These are phyloP conservation scores for Globisporangium iwayamae DNA, from an alignment of 352 stramenopile species.

Conservation along the genomic window DNA sequence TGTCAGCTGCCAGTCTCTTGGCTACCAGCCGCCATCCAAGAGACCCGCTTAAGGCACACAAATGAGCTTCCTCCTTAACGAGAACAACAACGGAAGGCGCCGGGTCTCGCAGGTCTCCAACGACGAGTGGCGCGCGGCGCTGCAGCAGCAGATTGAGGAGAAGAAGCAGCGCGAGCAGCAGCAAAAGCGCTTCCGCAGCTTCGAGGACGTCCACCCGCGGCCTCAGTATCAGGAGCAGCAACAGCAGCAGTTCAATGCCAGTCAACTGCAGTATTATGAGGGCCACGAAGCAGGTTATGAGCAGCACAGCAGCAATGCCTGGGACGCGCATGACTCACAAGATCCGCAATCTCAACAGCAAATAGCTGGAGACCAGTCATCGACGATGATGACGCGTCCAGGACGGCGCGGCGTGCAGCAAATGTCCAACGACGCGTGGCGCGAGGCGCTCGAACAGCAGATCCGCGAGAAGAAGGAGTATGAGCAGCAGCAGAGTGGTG, in stretches of 20 bases:
- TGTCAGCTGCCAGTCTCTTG: no score
- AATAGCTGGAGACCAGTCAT: background rate
- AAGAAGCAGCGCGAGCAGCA: conserved; percentile 24
- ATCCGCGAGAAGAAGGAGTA: conserved; percentile 41
- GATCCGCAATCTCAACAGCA: background rate
- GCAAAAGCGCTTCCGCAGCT: conserved; percentile 6
- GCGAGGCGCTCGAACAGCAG: conserved; percentile 47
- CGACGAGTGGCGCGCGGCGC: conserved; percentile 32
- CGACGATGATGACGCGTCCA: background rate
- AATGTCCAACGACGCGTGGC: conserved; percentile 38
- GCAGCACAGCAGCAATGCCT: background rate
- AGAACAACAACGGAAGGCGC: conserved; percentile 14
- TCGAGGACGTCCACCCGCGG: background rate
- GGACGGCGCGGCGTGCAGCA: conserved; percentile 33
- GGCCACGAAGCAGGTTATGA: background rate
- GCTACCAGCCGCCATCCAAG: background rate
- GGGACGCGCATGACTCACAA: background rate
- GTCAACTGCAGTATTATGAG: background rate
- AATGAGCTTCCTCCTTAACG: conserved; percentile 19
- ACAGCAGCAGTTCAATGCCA: background rate
- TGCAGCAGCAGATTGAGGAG: conserved; percentile 33
- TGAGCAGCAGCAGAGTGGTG: conserved; percentile 9
- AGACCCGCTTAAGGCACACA: no score
- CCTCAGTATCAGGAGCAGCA: conserved; percentile 1
- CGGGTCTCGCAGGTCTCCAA: conserved; percentile 27